Conservation (phyloP, 2,329 filamentous ascomycete species). For the Neofusicoccum sp. region DNA sequence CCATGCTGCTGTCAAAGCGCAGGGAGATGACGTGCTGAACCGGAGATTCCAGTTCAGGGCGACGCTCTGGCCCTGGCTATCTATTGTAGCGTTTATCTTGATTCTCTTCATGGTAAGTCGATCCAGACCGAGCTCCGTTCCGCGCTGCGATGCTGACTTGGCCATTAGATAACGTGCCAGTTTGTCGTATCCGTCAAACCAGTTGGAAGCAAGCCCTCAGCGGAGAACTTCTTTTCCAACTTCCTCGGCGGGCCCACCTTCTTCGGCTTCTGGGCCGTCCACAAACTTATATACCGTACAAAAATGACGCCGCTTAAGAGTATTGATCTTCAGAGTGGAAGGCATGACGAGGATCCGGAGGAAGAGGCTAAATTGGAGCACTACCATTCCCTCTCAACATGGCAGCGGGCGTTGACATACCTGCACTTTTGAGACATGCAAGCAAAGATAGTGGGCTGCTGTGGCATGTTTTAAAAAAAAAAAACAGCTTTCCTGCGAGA, state of each 20-base stretch:
- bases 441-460: too few relatives aligned
- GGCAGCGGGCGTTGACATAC: constrained; percentile 50
- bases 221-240: constrained; percentile 58
- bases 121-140: constrained; percentile 39
- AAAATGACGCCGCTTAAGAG: constrained; percentile 64
- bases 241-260: constrained; percentile 37
- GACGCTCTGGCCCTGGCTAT: constrained; percentile 39
- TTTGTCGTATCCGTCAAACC: constrained; percentile 30
- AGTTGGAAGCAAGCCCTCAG: neutral
- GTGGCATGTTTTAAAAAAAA: too few relatives aligned
- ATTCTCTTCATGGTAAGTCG: constrained; percentile 23
- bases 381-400: constrained; percentile 41
- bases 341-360: constrained; percentile 79
- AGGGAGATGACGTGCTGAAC: constrained; percentile 43
- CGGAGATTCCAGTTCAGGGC: constrained; percentile 42
- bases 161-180: neutral
- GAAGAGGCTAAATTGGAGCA: constrained; percentile 69
- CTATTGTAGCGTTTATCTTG: constrained; percentile 38
- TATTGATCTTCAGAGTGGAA: constrained; percentile 85
- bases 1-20: constrained; percentile 47
- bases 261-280: constrained; percentile 50
- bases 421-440: constrained; percentile 41
- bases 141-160: neutral
- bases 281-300: constrained; percentile 75
- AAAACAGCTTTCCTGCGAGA: too few relatives aligned